Conservation (phyloP, 2,329 filamentous ascomycete species). For the Diaporthe eres region DNA sequence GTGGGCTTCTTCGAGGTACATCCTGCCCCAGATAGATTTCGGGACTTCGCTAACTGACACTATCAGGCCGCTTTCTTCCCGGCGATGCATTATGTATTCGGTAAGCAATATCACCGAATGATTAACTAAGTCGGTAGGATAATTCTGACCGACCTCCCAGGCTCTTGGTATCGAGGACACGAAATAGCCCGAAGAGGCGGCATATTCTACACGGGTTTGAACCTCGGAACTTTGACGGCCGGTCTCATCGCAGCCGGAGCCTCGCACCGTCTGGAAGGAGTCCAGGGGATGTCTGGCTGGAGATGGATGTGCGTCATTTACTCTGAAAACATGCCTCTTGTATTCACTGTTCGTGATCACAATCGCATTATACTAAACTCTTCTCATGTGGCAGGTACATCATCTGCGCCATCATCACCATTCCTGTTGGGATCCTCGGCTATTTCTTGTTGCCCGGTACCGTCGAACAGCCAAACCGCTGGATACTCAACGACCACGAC, state of each 20-base stretch:
- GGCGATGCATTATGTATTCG: conserved; percentile 52
- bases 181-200: conserved; percentile 64
- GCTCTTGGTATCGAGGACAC: conserved; percentile 52
- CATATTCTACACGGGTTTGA: conserved; percentile 65
- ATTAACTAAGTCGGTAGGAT: neutral
- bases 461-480: conserved; percentile 62
- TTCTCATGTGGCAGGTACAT: conserved; percentile 54
- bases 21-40: neutral
- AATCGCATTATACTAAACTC: too few relatives aligned
- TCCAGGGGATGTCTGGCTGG: conserved; percentile 63
- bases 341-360: too few relatives aligned
- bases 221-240: conserved; percentile 65
- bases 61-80: conserved; percentile 48
- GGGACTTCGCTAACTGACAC: conserved; percentile 46
- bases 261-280: conserved; percentile 56
- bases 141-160: neutral
- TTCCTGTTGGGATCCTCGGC: conserved; percentile 65
- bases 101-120: conserved; percentile 52
- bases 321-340: too few relatives aligned
- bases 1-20: conserved; percentile 64
- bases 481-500: conserved; percentile 63
- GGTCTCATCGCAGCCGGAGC: conserved; percentile 63
- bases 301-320: conserved; percentile 66
- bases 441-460: conserved; percentile 67
- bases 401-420: conserved; percentile 67